Conservation (phyloP, 768 basidiomycete species). For the Tricholoma terreum region DNA sequence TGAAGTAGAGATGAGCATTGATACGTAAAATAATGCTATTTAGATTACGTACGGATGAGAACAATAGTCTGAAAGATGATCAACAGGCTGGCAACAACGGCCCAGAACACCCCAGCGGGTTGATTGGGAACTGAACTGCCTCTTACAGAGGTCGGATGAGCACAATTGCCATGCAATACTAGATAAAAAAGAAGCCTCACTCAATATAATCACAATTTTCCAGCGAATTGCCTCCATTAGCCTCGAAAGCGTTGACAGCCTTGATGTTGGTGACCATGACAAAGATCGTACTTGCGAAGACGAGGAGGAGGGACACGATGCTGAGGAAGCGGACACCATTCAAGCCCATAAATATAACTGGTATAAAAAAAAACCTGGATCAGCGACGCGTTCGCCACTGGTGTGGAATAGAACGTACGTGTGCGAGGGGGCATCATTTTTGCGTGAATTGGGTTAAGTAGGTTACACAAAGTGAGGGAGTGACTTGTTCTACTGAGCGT, state of each 20-base stretch:
- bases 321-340: conserved; percentile 76
- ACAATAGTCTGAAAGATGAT: conserved; percentile 79
- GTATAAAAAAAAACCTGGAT: neutral
- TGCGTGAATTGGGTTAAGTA: neutral
- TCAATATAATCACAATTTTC: conserved; percentile 77
- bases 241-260: conserved; percentile 65
- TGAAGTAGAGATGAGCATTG: neutral
- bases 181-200: conserved; percentile 36
- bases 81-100: conserved; percentile 79
- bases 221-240: conserved; percentile 34
- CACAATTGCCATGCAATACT: neutral
- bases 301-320: conserved; percentile 74
- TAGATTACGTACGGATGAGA: conserved; percentile 51
- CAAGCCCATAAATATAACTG: conserved; percentile 65
- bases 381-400: neutral
- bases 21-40: neutral
- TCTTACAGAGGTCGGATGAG: conserved; percentile 22
- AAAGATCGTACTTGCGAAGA: conserved; percentile 73
- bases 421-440: conserved; percentile 34
- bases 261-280: conserved; percentile 74
- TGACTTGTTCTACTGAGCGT: conserved; percentile 8
- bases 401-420: conserved; percentile 18
- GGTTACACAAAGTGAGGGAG: neutral
- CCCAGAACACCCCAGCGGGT: conserved; percentile 90
- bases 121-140: conserved; percentile 92